phyloP scores from a whole-genome alignment of 805 yeast genomes.

The Wickerhamiella alocasiicola region DNA sequence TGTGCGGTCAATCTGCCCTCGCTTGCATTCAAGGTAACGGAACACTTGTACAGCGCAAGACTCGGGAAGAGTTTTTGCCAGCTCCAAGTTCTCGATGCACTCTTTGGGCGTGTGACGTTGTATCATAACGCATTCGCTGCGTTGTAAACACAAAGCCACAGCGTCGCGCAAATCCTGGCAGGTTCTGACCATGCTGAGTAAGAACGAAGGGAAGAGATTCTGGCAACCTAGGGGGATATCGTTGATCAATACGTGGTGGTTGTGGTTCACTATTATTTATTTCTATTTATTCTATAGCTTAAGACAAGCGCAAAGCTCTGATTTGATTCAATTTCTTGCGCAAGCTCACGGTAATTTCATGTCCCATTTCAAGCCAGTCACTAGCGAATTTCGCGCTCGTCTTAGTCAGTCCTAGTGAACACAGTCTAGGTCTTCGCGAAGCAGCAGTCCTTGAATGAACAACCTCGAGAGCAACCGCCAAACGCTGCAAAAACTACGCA shows the following conservation, averaged over 20 bases:
- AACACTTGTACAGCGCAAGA: conserved; percentile 73
- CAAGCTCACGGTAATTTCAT: too few species aligned
- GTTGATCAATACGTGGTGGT: too few species aligned
- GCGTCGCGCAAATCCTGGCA: conserved; percentile 90
- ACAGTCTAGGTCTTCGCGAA: too few species aligned
- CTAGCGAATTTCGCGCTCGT: too few species aligned
- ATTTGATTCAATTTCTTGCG: too few species aligned
- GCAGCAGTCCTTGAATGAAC: conserved; percentile 2
- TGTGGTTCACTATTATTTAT: too few species aligned
- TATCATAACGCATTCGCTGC: conserved; percentile 91
- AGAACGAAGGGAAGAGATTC: too few species aligned
- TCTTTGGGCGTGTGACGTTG: conserved; percentile 83
- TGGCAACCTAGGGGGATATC: too few species aligned
- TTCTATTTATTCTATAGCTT: too few species aligned
- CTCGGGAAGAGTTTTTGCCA: conserved; percentile 69
- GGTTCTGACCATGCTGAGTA: conserved; percentile 33
- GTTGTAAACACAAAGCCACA: conserved; percentile 88
- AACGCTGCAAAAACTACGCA: conserved; percentile 27
- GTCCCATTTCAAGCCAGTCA: too few species aligned
- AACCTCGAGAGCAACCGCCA: conserved; percentile 10
- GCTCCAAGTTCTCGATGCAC: conserved; percentile 70
- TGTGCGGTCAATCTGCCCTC: conserved; percentile 79
- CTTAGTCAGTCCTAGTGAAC: too few species aligned
- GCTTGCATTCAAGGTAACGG: conserved; percentile 79
- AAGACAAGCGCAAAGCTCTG: too few species aligned